phyloP scores from a whole-genome alignment of 2,329 filamentous ascomycete genomes.

The Neopestalotiopsis clavispora region DNA sequence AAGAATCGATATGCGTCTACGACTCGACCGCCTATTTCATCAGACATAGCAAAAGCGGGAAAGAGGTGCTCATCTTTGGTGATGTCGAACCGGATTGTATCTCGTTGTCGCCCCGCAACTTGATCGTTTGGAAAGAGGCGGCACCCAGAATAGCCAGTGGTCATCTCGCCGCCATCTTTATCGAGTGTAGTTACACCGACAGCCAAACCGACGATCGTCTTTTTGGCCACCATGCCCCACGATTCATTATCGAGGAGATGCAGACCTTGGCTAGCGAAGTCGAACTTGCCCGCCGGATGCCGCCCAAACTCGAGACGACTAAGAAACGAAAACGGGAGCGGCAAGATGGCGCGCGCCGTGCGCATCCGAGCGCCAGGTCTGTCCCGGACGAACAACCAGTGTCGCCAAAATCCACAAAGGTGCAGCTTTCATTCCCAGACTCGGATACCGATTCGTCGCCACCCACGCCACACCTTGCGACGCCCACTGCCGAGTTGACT shows the following conservation, averaged over 20 bases:
- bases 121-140: conserved; percentile 85
- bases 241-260: conserved; percentile 82
- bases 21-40: conserved; percentile 96
- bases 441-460: conserved; percentile 41
- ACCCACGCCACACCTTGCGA: conserved; percentile 47
- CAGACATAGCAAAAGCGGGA: conserved; percentile 70
- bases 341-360: conserved; percentile 31
- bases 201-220: conserved; percentile 76
- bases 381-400: conserved; percentile 49
- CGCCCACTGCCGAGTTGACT: conserved; percentile 52
- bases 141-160: conserved; percentile 81
- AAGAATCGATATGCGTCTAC: conserved; percentile 68
- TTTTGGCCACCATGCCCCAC: conserved; percentile 87
- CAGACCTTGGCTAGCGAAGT: conserved; percentile 74
- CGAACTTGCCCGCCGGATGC: conserved; percentile 50
- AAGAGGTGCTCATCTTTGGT: conserved; percentile 90
- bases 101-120: conserved; percentile 80
- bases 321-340: conserved; percentile 70
- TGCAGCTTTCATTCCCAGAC: conserved; percentile 23
- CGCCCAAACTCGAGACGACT: conserved; percentile 50
- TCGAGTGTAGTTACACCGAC: conserved; percentile 94
- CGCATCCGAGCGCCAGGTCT: conserved; percentile 24
- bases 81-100: conserved; percentile 93
- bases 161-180: conserved; percentile 80
- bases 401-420: conserved; percentile 54